phyloP scores from a whole-genome alignment of 2,329 filamentous ascomycete genomes.

The Ceratocystis huliohia region DNA sequence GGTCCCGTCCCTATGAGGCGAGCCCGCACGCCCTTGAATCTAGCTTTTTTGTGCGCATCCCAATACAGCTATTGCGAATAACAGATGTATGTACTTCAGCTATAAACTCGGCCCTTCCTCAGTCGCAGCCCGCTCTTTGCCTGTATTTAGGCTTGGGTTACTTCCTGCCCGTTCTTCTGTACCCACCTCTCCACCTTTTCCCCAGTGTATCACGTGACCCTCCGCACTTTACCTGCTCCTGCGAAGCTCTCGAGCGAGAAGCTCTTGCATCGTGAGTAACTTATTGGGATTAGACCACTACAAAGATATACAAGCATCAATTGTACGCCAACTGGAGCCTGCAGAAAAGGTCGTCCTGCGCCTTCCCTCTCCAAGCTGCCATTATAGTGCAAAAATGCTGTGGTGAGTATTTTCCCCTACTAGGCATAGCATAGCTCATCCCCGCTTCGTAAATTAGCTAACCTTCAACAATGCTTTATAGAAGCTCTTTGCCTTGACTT shows the following conservation, averaged over 20 bases:
- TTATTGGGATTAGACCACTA: not conserved
- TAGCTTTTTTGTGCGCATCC: too few relatives aligned
- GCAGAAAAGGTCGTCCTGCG: not conserved
- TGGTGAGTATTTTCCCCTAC: not conserved
- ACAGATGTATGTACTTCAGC: too few relatives aligned
- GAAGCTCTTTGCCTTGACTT: constrained; percentile 1
- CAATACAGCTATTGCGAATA: too few relatives aligned
- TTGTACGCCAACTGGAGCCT: not conserved
- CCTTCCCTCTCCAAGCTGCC: not conserved
- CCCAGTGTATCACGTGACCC: constrained; percentile 12
- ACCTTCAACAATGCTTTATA: not conserved
- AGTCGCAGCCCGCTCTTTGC: not conserved
- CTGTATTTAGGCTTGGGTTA: constrained; percentile 6
- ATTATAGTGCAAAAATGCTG: not conserved
- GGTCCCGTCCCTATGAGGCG: too few relatives aligned
- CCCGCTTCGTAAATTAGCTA: constrained; percentile 6
- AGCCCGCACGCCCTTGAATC: too few relatives aligned
- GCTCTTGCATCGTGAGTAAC: constrained; percentile 9
- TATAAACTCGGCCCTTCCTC: not conserved
- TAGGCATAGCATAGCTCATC: not conserved
- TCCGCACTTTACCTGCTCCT: constrained; percentile 1
- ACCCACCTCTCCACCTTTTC: constrained; percentile 9
- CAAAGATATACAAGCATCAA: not conserved
- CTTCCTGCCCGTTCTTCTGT: constrained; percentile 4
- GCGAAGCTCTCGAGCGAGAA: not conserved